phyloP scores from a whole-genome alignment of 2,329 filamentous ascomycete genomes.

The Fusarium graminum region DNA sequence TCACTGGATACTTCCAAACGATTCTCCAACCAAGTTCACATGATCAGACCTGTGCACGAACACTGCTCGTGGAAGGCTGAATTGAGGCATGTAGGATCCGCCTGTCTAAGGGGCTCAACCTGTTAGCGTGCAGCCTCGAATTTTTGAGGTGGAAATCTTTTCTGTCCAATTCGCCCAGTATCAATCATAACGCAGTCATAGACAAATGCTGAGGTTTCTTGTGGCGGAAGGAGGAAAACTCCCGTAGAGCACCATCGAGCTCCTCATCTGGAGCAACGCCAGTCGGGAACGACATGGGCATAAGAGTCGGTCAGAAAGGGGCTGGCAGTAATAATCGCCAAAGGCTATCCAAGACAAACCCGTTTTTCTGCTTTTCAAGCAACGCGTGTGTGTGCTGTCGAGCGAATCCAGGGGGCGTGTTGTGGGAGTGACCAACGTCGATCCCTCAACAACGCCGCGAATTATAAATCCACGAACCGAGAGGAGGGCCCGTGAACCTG shows the following conservation, averaged over 20 bases:
- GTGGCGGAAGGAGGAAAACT: slow-evolving; percentile 10
- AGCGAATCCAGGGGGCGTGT: slow-evolving; percentile 40
- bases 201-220: slow-evolving; percentile 23
- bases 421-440: slow-evolving; percentile 25
- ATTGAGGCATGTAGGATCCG: slow-evolving; percentile 32
- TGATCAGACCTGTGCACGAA: slow-evolving; percentile 22
- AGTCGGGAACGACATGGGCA: slow-evolving; percentile 17
- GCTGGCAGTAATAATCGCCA: slow-evolving; percentile 20
- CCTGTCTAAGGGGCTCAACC: slow-evolving; percentile 27
- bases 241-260: slow-evolving; percentile 5
- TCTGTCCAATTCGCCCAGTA: slow-evolving; percentile 14
- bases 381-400: slow-evolving; percentile 28
- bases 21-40: slow-evolving; percentile 1
- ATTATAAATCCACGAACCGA: slow-evolving; percentile 23
- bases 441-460: slow-evolving; percentile 34
- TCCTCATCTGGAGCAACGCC: slow-evolving; percentile 1
- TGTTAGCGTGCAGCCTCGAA: slow-evolving; percentile 39
- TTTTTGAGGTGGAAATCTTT: slow-evolving; percentile 22
- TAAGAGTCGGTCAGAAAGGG: slow-evolving; percentile 35
- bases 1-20: background rate
- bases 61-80: slow-evolving; percentile 34
- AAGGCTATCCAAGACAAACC: slow-evolving; percentile 10
- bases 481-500: slow-evolving; percentile 13
- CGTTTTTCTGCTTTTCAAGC: slow-evolving; percentile 17
- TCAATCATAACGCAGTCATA: slow-evolving; percentile 12